Conservation (phyloP, 345 rosid genomes). For the Alliaria petiolata region DNA sequence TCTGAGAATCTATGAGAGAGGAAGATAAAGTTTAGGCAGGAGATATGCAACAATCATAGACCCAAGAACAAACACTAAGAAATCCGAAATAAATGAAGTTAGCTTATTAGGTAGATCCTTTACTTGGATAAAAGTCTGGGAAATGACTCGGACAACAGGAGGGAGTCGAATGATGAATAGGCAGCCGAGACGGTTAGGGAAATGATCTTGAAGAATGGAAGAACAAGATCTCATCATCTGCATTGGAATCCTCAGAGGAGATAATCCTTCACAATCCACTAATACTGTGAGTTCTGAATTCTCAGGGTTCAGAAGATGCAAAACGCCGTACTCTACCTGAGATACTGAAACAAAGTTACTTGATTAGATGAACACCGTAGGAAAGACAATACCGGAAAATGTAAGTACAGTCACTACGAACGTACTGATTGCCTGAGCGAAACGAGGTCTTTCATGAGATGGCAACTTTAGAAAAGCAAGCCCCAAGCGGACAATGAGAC, state of each 20-base stretch:
- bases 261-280: slow-evolving; percentile 84
- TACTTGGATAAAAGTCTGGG: slow-evolving; percentile 89
- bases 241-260: slow-evolving; percentile 87
- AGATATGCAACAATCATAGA: neutral
- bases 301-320: slow-evolving; percentile 51
- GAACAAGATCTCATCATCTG: slow-evolving; percentile 87
- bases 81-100: neutral
- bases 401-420: slow-evolving; percentile 4
- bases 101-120: slow-evolving; percentile 3
- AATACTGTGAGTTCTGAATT: slow-evolving; percentile 72
- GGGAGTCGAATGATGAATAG: slow-evolving; percentile 85
- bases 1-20: slow-evolving; percentile 58
- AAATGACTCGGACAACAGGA: slow-evolving; percentile 76
- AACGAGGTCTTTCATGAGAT: slow-evolving; percentile 69
- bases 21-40: neutral
- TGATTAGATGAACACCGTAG: neutral
- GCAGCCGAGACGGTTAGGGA: slow-evolving; percentile 80
- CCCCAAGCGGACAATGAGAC: slow-evolving; percentile 87
- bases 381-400: neutral
- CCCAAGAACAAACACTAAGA: neutral
- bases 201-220: slow-evolving; percentile 83
- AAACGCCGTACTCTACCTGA: slow-evolving; percentile 82
- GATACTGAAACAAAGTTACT: slow-evolving; percentile 52
- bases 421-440: slow-evolving; percentile 90
- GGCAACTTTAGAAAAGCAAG: slow-evolving; percentile 66